phyloP scores from a whole-genome alignment of 2,329 filamentous ascomycete species.

The Aureobasidium sp. region DNA sequence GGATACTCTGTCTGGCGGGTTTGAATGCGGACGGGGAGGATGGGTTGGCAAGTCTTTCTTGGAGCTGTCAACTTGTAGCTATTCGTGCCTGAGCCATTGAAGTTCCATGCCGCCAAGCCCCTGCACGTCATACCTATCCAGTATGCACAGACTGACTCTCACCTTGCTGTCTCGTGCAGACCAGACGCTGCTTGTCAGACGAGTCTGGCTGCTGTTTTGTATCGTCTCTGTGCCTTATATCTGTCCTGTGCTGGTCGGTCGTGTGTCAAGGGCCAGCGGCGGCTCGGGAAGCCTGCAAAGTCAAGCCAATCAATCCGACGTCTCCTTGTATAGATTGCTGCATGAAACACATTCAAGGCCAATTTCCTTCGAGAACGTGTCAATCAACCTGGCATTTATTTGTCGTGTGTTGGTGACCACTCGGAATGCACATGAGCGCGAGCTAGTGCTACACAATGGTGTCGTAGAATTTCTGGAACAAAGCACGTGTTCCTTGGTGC shows the following conservation, averaged over 20 bases:
- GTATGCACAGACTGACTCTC: not conserved
- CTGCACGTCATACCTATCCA: not conserved
- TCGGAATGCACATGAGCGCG: not conserved
- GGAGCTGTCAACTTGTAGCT: not conserved
- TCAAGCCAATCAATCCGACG: not conserved
- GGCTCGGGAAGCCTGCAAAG: not conserved
- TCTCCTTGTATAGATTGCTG: constrained; percentile 10
- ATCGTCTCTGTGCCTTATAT: not conserved
- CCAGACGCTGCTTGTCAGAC: not conserved
- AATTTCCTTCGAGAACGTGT: constrained; percentile 11
- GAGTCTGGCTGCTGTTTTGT: not conserved
- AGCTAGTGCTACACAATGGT: not conserved
- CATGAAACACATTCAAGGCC: not conserved
- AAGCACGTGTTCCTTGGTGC: not conserved
- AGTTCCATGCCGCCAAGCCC: constrained; percentile 6
- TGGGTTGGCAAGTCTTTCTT: not conserved
- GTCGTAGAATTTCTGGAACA: not conserved
- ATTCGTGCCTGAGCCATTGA: not conserved
- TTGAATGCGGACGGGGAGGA: not conserved
- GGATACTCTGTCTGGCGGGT: not conserved
- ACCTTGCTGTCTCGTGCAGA: not conserved
- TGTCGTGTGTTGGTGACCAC: not conserved
- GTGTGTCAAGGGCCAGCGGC: not conserved
- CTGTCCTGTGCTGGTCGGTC: not conserved
- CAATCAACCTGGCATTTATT: not conserved